Conservation (phyloP, 164 flowering plant species). For the Malania oleifera region DNA sequence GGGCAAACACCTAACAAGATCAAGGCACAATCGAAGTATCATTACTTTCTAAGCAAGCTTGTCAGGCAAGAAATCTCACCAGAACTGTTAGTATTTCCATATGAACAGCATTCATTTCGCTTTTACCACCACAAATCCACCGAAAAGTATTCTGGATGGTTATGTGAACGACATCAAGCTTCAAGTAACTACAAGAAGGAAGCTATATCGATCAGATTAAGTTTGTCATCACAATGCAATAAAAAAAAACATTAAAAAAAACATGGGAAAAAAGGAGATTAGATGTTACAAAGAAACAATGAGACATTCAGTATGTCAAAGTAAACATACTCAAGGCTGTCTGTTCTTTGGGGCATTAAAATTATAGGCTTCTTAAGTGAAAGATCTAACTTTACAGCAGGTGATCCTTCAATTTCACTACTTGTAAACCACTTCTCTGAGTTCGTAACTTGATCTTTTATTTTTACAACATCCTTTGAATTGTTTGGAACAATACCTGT, state of each 20-base stretch:
- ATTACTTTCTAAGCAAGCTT: too few relatives aligned
- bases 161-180: conserved; percentile 93
- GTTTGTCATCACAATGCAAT: background rate
- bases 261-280: background rate
- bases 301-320: background rate
- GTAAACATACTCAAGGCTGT: conserved; percentile 70
- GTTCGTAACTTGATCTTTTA: conserved; percentile 79
- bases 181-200: conserved; percentile 60
- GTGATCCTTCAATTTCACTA: conserved; percentile 91
- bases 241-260: background rate
- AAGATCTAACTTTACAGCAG: conserved; percentile 86
- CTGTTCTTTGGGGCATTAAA: conserved; percentile 83
- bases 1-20: background rate
- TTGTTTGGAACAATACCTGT: conserved; percentile 78
- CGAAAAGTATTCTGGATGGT: conserved; percentile 75
- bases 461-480: conserved; percentile 51
- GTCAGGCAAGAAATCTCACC: conserved; percentile 34
- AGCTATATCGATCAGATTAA: background rate
- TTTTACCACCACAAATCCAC: conserved; percentile 73
- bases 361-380: conserved; percentile 88
- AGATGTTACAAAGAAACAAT: background rate
- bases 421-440: conserved; percentile 86
- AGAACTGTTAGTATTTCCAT: conserved; percentile 59
- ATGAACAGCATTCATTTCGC: conserved; percentile 74
- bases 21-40: too few relatives aligned